Percentiles rank a stretch among this genome's conserved stretches.
phyloP scores from a whole-genome alignment of 768 basidiomycete genomes.

The Suillus hirtellus region DNA sequence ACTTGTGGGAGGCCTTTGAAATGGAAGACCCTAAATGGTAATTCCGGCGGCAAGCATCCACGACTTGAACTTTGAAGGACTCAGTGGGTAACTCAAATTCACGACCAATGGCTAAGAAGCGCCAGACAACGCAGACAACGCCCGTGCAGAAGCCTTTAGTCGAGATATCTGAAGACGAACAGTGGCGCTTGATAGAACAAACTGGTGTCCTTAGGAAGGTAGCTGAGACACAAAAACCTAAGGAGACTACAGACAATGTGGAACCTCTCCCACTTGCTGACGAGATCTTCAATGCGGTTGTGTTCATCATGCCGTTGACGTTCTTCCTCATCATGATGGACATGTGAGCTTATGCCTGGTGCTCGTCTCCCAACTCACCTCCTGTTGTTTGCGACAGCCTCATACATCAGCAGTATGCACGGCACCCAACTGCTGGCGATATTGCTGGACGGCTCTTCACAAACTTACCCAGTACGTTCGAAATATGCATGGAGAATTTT shows the following conservation, averaged over 20 bases:
- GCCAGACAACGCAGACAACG: conserved; percentile 20
- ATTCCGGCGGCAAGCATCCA: conserved; percentile 8
- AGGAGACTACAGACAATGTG: conserved; percentile 28
- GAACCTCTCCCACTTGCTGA: conserved; percentile 50
- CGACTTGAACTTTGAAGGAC: not conserved
- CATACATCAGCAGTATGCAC: conserved; percentile 77
- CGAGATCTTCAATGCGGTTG: conserved; percentile 66
- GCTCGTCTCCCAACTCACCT: conserved; percentile 3
- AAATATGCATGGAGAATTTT: conserved; percentile 2
- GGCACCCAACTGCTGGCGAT: conserved; percentile 48
- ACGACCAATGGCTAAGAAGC: conserved; percentile 30
- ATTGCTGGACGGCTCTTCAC: conserved; percentile 59
- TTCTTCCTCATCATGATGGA: conserved; percentile 82
- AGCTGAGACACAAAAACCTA: conserved; percentile 13
- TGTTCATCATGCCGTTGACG: conserved; percentile 71
- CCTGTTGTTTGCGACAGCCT: conserved; percentile 45
- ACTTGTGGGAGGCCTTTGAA: conserved; percentile 1
- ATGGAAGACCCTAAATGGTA: conserved; percentile 7
- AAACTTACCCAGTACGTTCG: conserved; percentile 69
- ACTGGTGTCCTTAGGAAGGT: conserved; percentile 55
- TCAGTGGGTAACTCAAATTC: not conserved
- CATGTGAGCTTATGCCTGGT: conserved; percentile 55
- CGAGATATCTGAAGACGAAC: conserved; percentile 71
- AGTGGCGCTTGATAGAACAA: conserved; percentile 74
- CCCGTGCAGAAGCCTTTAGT: conserved; percentile 26